Evolutionary conservation across 164 flowering plant genomes (phyloP), one percentile per base, ranked within the genome.

Genomic region (grape (Vitis vinifera)): DNA sequence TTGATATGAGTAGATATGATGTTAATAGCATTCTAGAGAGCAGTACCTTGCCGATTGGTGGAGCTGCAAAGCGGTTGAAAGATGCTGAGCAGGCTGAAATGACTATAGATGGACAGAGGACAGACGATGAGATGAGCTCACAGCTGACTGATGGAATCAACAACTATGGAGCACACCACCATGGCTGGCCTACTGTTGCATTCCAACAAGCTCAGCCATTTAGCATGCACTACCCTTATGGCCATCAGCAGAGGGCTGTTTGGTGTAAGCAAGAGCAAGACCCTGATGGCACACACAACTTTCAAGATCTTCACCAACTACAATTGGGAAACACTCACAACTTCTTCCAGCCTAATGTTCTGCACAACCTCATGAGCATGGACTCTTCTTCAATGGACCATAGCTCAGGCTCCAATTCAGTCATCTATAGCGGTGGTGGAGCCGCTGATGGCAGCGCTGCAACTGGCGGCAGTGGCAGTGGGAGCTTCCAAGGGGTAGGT

Each of bases 1-100:
- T 94, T 17, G 98, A 94, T 78, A 94, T 92, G 85, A 92, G 75
- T 82, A 70, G 97, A 51, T 94, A 94, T 51, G 93, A 94, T 61
- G 97, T 94, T 13, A 90, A 87, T 56, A 81, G 90, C 87, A 94
- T 94, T 3, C 79, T 94, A 0, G 93, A 92, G 71, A 94, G 98
- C 80, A 86, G 79, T 67, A 83, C 89, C 1, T 67, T 94, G 59
- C 97, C 97, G 0, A 88, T 94, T 9, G 93, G 97, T 0, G 92
- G 88, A 4, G 91, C 91, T 0, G 91, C 92, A 4, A 92, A 87
- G 83, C 84, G 94, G 1, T 64, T 88, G 60, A 92, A 90, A 68
- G 94, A 92, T 10, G 87, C 79, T 0, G 92, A 91, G 48, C 82
- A 81, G 68, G 72, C 79, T 2, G 85, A 81, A 68, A 75, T 83